Conservation (phyloP, 2,329 filamentous ascomycete species). For the Dactylellina leptospora region DNA sequence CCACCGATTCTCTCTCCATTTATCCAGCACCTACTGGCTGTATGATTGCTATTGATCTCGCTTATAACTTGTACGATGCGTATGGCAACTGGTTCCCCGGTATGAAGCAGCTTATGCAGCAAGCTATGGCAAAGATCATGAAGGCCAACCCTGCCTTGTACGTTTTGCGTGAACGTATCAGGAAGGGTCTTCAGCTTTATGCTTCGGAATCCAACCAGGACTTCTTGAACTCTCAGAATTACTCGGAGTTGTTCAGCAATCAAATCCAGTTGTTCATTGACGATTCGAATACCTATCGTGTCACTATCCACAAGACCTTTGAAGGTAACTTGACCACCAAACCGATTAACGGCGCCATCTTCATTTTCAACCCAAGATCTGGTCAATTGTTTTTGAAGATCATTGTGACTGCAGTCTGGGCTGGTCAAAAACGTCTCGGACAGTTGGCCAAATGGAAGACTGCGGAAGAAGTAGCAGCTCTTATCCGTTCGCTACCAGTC, state of each 20-base stretch:
- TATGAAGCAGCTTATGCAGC: conserved; percentile 91
- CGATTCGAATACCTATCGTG: conserved; percentile 98
- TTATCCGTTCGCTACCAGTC: conserved; percentile 92
- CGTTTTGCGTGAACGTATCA: conserved; percentile 94
- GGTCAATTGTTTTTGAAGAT: conserved; percentile 99
- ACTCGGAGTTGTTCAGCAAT: conserved; percentile 98
- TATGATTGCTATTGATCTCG: conserved; percentile 97
- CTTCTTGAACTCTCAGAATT: conserved; percentile 99
- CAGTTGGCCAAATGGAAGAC: conserved; percentile 99
- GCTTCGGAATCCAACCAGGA: conserved; percentile 99
- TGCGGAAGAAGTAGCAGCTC: conserved; percentile 96
- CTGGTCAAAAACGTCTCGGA: conserved; percentile 97
- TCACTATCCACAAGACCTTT: conserved; percentile 99
- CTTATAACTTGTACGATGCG: conserved; percentile 97
- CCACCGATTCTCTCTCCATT: conserved; percentile 97
- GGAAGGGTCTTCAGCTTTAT: conserved; percentile 97
- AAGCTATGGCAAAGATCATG: conserved; percentile 99
- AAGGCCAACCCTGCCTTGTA: conserved; percentile 98
- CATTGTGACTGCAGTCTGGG: conserved; percentile 99
- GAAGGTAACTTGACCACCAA: conserved; percentile 99
- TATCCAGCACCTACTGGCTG: conserved; percentile 96
- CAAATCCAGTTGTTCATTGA: conserved; percentile 99
- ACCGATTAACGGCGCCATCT: conserved; percentile 98
- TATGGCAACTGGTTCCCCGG: conserved; percentile 99
- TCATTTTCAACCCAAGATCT: conserved; percentile 99